Percentiles rank a stretch among this genome's conserved stretches.
phyloP scores from a whole-genome alignment of 805 yeast genomes.

The Candida ficus region DNA sequence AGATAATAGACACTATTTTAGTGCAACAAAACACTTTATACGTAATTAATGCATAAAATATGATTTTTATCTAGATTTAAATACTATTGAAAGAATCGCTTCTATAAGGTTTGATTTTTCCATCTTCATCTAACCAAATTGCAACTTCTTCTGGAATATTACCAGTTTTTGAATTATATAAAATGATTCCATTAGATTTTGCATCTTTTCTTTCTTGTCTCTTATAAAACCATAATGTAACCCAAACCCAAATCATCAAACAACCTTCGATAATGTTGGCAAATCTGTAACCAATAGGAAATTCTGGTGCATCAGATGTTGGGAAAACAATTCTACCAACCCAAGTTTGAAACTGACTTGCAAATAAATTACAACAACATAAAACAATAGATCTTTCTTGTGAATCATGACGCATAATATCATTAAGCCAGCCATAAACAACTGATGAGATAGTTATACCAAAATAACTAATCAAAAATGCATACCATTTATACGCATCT shows the following conservation, averaged over 20 bases:
- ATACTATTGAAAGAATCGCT: too few relatives aligned
- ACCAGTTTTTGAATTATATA: slow-evolving; percentile 25
- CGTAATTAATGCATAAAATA: too few relatives aligned
- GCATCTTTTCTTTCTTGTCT: slow-evolving; percentile 34
- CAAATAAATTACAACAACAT: slow-evolving; percentile 40
- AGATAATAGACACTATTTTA: too few relatives aligned
- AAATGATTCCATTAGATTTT: slow-evolving; percentile 32
- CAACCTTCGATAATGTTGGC: slow-evolving; percentile 19
- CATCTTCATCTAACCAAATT: slow-evolving; percentile 1
- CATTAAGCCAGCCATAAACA: slow-evolving; percentile 50
- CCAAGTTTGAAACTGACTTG: slow-evolving; percentile 51
- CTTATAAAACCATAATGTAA: slow-evolving; percentile 24
- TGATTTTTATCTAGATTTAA: too few relatives aligned
- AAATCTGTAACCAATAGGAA: slow-evolving; percentile 43
- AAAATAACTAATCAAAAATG: slow-evolving; percentile 31
- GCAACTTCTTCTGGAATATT: slow-evolving; percentile 12
- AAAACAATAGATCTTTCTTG: slow-evolving; percentile 44
- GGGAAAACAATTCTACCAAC: slow-evolving; percentile 25
- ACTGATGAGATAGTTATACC: slow-evolving; percentile 3
- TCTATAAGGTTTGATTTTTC: too few relatives aligned
- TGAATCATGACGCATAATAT: slow-evolving; percentile 49
- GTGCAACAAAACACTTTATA: too few relatives aligned
- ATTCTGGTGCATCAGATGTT: slow-evolving; percentile 53
- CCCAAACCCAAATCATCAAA: slow-evolving; percentile 18
- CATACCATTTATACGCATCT: slow-evolving; percentile 48